Evolutionary conservation across 805 yeast genomes (phyloP).

Genomic region (Schwanniomyces vanrijiae): DNA sequence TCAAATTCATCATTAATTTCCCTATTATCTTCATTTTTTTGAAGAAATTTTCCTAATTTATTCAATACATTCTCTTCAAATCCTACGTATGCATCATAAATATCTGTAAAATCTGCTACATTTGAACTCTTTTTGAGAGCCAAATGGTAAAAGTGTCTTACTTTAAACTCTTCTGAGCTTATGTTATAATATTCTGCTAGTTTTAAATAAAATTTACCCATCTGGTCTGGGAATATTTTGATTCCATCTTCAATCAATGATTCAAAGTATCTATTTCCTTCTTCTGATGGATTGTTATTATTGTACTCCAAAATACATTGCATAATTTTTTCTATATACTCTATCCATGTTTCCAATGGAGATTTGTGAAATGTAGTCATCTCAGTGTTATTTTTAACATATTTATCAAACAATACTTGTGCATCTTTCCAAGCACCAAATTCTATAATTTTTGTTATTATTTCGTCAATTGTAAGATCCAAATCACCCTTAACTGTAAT

Average conservation of each 20-base stretch:
- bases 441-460: constrained; percentile 30
- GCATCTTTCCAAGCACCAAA: constrained; percentile 27
- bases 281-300: constrained; percentile 7
- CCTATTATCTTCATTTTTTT: constrained; percentile 9
- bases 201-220: constrained; percentile 46
- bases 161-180: constrained; percentile 25
- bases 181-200: constrained; percentile 49
- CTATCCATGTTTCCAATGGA: constrained; percentile 47
- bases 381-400: constrained; percentile 29
- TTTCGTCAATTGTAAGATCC: constrained; percentile 21
- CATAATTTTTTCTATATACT: constrained; percentile 43
- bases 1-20: constrained; percentile 31
- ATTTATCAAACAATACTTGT: constrained; percentile 26
- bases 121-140: constrained; percentile 50
- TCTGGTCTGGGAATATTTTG: constrained; percentile 56
- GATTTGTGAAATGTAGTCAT: constrained; percentile 36
- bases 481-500: constrained; percentile 7
- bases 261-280: constrained; percentile 21
- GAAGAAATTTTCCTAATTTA: constrained; percentile 14
- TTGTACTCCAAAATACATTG: background rate
- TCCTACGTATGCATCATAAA: constrained; percentile 64
- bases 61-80: constrained; percentile 53
- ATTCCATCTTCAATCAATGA: constrained; percentile 15
- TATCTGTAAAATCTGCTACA: constrained; percentile 57
- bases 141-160: constrained; percentile 41